Evolutionary conservation across 768 basidiomycete genomes (phyloP), one percentile per base, ranked within the genome.

Genomic region (Sutorius australiensis): DNA sequence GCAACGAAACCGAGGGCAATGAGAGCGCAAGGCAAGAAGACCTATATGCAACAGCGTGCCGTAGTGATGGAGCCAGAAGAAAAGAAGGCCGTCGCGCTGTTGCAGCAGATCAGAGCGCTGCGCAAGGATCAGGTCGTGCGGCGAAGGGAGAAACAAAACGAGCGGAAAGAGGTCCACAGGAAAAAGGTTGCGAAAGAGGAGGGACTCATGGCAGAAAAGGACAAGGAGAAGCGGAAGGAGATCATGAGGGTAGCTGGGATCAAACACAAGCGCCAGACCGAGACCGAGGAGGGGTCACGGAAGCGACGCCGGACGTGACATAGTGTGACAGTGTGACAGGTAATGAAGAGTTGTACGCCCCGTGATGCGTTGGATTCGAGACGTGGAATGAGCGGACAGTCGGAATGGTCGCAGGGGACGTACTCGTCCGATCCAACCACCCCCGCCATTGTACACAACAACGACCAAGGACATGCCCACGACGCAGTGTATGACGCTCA

Each of bases 61-160:
- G 94, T 98, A 24, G 86, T 99, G 41, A 80, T 98, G 79, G 90
- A 95, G 64, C 90, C 92, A 1, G 93, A 95, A 67, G 97, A 98
- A 76, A 92, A 88, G 77, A 88, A 84, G 67, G 95, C 97, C 0
- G 74, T 98, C 17, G 87, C 90, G 36, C 72, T 98, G 36, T 67
- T 99, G 67, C 95, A 98, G 69, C 95, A 98, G 76, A 92, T 98
- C 57, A 83, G 89, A 44, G 91, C 94, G 6, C 70, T 99, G 61
- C 75, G 92, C 53, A 98, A 94, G 71, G 94, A 95, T 63, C 90
- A 95, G 72, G 78, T 92, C 2, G 74, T 68, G 39, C 76, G 84
- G 63, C 74, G 95, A 64, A 85, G 81, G 62, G 91, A 86, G 68
- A 97, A 94, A 77, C 90, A 98, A 73, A 79, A 75, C n/a, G 89